Evolutionary conservation across 306 rosid species (phyloP).

Genomic region (Castanospermum australe): DNA sequence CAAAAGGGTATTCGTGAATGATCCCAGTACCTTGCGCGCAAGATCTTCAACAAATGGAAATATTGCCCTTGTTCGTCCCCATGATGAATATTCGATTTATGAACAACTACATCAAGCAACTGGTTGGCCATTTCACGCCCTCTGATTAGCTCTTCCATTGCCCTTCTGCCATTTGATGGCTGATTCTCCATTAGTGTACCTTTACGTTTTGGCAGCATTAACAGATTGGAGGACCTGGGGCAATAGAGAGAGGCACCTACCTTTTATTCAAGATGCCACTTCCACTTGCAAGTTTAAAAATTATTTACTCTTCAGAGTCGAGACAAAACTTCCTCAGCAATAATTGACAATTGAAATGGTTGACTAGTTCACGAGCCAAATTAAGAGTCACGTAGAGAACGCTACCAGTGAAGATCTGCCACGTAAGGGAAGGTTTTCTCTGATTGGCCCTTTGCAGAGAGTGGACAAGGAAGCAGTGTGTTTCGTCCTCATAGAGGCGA

Average conservation of each 20-base stretch:
- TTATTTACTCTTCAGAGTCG: not conserved
- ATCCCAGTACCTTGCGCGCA: conserved; percentile 6
- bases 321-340: not conserved
- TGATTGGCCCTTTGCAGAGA: not conserved
- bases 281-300: not conserved
- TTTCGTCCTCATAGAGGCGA: not conserved
- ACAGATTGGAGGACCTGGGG: not conserved
- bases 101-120: conserved; percentile 25
- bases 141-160: conserved; percentile 19
- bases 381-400: not conserved
- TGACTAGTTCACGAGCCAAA: not conserved
- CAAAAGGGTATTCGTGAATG: conserved; percentile 32
- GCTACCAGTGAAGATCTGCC: not conserved
- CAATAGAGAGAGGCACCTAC: not conserved
- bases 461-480: not conserved
- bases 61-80: not conserved
- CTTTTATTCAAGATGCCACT: not conserved
- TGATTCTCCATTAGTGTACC: conserved; percentile 14
- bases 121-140: conserved; percentile 28
- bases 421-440: not conserved
- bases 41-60: conserved; percentile 14
- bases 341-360: too few relatives aligned
- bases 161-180: not conserved
- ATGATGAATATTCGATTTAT: not conserved
- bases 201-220: not conserved